Evolutionary conservation across 2,329 filamentous ascomycete species (phyloP).

Genomic region (Aureobasidium subglaciale): DNA sequence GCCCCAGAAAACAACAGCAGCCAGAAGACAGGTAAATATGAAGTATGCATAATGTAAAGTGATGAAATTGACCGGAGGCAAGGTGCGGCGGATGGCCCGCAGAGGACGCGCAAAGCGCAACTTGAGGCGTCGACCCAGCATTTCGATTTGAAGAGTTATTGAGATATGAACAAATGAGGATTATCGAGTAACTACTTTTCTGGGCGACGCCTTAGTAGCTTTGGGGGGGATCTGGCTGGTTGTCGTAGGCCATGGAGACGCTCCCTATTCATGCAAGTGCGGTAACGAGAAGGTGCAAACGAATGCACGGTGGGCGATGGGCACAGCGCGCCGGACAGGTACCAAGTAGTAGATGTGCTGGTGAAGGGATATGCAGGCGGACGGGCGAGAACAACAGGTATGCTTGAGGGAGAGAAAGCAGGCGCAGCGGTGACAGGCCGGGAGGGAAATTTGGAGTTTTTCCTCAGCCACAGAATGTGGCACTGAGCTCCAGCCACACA

Average conservation of each 20-base stretch:
- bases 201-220: conserved; percentile 10
- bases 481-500: neutral
- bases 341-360: neutral
- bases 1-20: conserved; percentile 56
- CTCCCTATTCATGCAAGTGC: conserved; percentile 10
- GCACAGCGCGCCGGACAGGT: neutral
- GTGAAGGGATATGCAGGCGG: neutral
- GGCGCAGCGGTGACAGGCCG: no score
- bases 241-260: conserved; percentile 6
- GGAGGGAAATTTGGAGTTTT: no score
- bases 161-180: neutral
- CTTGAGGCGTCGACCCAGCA: conserved; percentile 7
- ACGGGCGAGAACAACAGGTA: no score
- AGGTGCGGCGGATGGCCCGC: conserved; percentile 7
- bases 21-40: conserved; percentile 47
- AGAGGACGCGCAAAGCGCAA: conserved; percentile 12
- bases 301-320: neutral
- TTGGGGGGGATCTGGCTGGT: neutral
- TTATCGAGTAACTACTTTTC: neutral
- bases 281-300: neutral
- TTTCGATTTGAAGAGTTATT: neutral
- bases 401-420: neutral
- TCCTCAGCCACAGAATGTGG: neutral
- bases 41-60: conserved; percentile 61
- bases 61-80: conserved; percentile 28